Base-by-base conservation (phyloP, 768 basidiomycete species). In the Mycena filopes region DNA sequence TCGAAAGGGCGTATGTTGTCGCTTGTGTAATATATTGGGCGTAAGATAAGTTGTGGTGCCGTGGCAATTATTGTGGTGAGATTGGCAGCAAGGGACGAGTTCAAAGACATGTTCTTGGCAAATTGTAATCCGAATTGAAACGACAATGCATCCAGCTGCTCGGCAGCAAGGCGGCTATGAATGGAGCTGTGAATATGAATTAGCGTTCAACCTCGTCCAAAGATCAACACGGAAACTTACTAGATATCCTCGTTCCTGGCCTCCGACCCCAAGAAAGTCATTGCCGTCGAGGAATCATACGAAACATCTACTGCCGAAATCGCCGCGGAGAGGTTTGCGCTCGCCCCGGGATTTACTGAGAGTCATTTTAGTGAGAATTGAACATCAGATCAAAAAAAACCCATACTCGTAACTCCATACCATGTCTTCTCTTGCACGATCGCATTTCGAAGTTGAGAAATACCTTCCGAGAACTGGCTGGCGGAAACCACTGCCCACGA, bases 1-100 rank as follows among this genome's bases (percentile, higher is more conserved):
- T 83, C 77, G 41, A 83, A 83, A 7, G 83, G 82, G 29, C 80
- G 72, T 5, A 77, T 49, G 50, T 83, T 82, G 25, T 72, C 49
- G 13, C 79, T 25, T 1, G 59, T 74, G 51, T 76, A 83, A 55
- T 70, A 66, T 6, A 80, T 47, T 3, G 83, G 79, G 25, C 71
- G 62, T 15, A 73, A 68, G 29, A 84, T 74, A 20, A 83, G 70
- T 15, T 51, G 50, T 2, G 83, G 82, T 7, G 81, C 83, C 2
- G 61, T 70, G 57, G 38, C 50, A 45, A 82, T 68, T 38, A 83
- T 65, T 11, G 55, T 38, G 4, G 38, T 28, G 18, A 65, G 12
- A 47, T 65, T 43, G 13, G 23, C 2, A 73, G 11, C 21, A 20
- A 26, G 7, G 51, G 78, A 77, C 12, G 74, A 40, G 10, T 72